Conservation (phyloP, 192 early-diverging fungal genomes). For the Gryganskiella cystojenkinii region DNA sequence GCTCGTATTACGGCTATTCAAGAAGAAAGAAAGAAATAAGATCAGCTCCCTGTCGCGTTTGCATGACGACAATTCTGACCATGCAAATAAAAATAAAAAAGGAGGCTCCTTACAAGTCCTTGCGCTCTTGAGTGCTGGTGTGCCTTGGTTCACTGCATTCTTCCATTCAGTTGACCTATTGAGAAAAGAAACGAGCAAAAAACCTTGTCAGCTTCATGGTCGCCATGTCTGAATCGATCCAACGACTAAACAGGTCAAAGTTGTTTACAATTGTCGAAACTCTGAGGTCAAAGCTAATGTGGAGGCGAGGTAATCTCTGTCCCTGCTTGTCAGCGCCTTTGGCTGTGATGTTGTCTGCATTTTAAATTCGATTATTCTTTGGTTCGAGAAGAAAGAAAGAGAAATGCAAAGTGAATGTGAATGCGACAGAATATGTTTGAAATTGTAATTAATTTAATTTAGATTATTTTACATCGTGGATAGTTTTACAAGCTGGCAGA, state of each 20-base stretch:
- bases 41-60: too few relatives aligned
- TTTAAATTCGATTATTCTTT: background rate
- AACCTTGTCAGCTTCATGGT: background rate
- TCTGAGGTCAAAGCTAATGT: slow-evolving; percentile 24
- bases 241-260: too few relatives aligned
- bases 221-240: background rate
- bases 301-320: slow-evolving; percentile 26
- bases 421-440: too few relatives aligned
- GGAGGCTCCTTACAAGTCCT: slow-evolving; percentile 27
- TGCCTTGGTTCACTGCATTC: slow-evolving; percentile 9
- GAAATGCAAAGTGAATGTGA: too few relatives aligned
- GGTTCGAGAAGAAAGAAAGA: slow-evolving; percentile 18
- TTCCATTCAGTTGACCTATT: slow-evolving; percentile 43
- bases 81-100: too few relatives aligned
- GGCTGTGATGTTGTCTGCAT: background rate
- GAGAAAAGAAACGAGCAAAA: background rate
- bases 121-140: slow-evolving; percentile 35
- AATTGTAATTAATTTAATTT: too few relatives aligned
- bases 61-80: too few relatives aligned
- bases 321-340: slow-evolving; percentile 34
- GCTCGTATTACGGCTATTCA: slow-evolving; percentile 22
- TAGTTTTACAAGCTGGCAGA: too few relatives aligned
- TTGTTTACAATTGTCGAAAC: slow-evolving; percentile 42
- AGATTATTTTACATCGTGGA: too few relatives aligned
- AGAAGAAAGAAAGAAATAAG: slow-evolving; percentile 1